Evolutionary conservation across 306 rosid genomes (phyloP), one percentile per base, ranked within the genome.

Genomic region (Coriaria nepalensis): DNA sequence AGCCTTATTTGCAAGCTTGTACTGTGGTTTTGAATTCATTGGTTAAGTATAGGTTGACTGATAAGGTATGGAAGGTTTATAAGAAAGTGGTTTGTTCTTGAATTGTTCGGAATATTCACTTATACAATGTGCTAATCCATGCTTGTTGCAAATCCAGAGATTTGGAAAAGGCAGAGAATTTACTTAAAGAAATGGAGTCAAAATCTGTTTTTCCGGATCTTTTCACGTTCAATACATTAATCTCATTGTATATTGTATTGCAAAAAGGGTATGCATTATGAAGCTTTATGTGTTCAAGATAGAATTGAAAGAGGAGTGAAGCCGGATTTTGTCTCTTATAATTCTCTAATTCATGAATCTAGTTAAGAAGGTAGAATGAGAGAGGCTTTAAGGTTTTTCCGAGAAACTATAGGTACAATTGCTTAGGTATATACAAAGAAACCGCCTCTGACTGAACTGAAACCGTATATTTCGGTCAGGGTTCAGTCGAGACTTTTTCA

Each of bases 361-460:
- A 76, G 90, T 65, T 74, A 65, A 66, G 96, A 88, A 52, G 86
- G 96, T 38, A 76, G 78, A 72, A 81, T 83, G 93, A 72, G 82
- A 51, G 93, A 83, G 63, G 96, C 95, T 59, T 69, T 70, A 39
- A 76, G 69, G 59, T 81, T 88, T 68, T 78, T 83, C 40, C 69
- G 75, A 0, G 93, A 83, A 50, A 76, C 81, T 12, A 80, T 73
- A 65, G 74, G 45, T 6, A 76, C 71, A n/a, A n/a, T n/a, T n/a
- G n/a, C n/a, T n/a, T n/a, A n/a, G n/a, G n/a, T n/a, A n/a, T n/a
- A n/a, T n/a, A n/a, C n/a, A n/a, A n/a, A n/a, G n/a, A n/a, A n/a
- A n/a, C n/a, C n/a, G n/a, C n/a, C n/a, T n/a, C n/a, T n/a, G n/a
- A n/a, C n/a, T n/a, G n/a, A n/a, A n/a, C n/a, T n/a, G n/a, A n/a